phyloP scores from a whole-genome alignment of 2,329 filamentous ascomycete genomes.

The Volutella citrinella region DNA sequence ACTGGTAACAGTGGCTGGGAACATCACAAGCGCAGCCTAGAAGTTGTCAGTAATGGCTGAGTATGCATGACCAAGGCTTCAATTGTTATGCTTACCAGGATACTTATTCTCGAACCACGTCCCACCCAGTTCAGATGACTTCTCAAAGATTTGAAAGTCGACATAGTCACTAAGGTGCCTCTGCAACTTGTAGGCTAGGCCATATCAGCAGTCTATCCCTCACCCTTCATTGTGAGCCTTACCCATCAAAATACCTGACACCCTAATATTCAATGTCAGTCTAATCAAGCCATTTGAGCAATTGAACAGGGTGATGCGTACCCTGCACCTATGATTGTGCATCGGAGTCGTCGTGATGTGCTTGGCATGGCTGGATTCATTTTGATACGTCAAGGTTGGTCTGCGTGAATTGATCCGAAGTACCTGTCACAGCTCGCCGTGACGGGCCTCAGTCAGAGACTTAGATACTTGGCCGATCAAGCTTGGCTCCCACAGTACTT shows the following conservation, averaged over 20 bases:
- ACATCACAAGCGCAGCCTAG: slow-evolving; percentile 39
- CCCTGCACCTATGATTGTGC: slow-evolving; percentile 19
- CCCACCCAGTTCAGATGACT: slow-evolving; percentile 40
- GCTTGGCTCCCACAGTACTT: too few relatives aligned
- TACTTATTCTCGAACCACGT: slow-evolving; percentile 43
- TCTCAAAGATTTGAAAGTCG: slow-evolving; percentile 37
- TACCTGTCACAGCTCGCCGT: too few relatives aligned
- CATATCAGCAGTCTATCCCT: background rate
- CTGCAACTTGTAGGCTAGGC: slow-evolving; percentile 17
- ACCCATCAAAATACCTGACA: slow-evolving; percentile 13
- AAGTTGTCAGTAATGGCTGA: background rate
- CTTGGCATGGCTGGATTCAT: background rate
- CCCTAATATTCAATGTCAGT: background rate
- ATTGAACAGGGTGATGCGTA: slow-evolving; percentile 1
- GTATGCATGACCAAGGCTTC: too few relatives aligned
- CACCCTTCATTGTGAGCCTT: background rate
- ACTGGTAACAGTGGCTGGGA: slow-evolving; percentile 41
- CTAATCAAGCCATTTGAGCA: background rate
- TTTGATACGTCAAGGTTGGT: too few relatives aligned
- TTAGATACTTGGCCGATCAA: too few relatives aligned
- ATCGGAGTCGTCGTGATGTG: slow-evolving; percentile 7
- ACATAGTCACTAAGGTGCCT: slow-evolving; percentile 15
- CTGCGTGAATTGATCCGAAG: too few relatives aligned
- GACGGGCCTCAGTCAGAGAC: too few relatives aligned
- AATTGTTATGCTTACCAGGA: slow-evolving; percentile 13